A percentile compares a stretch with the other conserved stretches of the same genome.
Evolutionary conservation across 805 yeast genomes (phyloP).

Genomic region (Candida namnaoensis): DNA sequence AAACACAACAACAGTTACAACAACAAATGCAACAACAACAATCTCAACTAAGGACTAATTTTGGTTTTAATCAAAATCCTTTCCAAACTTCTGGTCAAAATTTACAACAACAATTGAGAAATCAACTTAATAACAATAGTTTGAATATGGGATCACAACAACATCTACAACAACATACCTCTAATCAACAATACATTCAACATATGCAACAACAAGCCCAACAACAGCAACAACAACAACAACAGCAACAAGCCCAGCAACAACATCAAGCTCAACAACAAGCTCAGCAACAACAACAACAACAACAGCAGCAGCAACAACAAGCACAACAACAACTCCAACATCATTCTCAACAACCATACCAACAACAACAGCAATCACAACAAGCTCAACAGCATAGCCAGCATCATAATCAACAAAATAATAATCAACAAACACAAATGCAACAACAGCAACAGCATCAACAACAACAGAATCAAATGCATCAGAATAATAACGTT

Average conservation of each 20-base stretch:
- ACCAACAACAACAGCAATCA: constrained; percentile 14
- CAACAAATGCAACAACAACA: constrained; percentile 11
- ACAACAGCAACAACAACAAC: constrained; percentile 7
- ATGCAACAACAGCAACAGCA: constrained; percentile 14
- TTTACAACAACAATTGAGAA: neutral
- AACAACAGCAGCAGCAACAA: constrained; percentile 14
- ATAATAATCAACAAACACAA: constrained; percentile 8
- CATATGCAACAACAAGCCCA: constrained; percentile 1
- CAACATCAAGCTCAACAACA: constrained; percentile 16
- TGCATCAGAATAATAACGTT: neutral
- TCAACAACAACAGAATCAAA: constrained; percentile 6
- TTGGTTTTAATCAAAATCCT: constrained; percentile 2
- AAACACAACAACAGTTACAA: constrained; percentile 7
- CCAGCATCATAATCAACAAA: constrained; percentile 13
- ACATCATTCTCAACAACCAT: constrained; percentile 3
- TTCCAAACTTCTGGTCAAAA: neutral
- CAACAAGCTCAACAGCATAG: constrained; percentile 16
- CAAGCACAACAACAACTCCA: constrained; percentile 1
- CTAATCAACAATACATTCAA: constrained; percentile 1
- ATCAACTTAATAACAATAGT: constrained; percentile 7
- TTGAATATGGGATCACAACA: constrained; percentile 5
- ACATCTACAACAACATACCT: constrained; percentile 3
- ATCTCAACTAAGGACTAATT: constrained; percentile 2
- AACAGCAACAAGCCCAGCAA: constrained; percentile 6
- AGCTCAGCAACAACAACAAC: constrained; percentile 9